phyloP scores from a whole-genome alignment of 768 basidiomycete species.

The Collybiopsis luxurians region DNA sequence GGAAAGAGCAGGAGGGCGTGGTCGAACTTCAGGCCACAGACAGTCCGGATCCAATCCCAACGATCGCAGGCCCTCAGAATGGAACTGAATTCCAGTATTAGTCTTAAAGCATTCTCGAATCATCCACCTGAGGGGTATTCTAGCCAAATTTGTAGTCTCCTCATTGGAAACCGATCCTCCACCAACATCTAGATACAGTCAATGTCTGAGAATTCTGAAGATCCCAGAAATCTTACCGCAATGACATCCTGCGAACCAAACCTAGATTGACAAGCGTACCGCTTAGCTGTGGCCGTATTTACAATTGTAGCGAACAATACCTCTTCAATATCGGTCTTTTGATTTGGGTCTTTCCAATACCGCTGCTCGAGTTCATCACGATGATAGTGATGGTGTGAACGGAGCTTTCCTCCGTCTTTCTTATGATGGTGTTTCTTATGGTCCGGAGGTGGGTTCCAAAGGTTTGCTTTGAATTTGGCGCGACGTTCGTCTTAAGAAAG shows the following conservation, averaged over 20 bases:
- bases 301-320: not conserved
- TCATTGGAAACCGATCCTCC: constrained; percentile 20
- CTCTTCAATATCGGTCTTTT: constrained; percentile 8
- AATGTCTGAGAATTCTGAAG: not conserved
- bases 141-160: constrained; percentile 56
- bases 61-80: constrained; percentile 40
- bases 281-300: too few relatives aligned
- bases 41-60: constrained; percentile 45
- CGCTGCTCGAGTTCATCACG: not conserved
- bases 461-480: constrained; percentile 21
- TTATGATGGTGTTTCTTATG: not conserved
- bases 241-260: constrained; percentile 11
- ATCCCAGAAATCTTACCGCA: constrained; percentile 33
- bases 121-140: constrained; percentile 79
- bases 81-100: constrained; percentile 59
- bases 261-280: not conserved
- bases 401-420: not conserved
- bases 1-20: constrained; percentile 31
- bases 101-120: constrained; percentile 58
- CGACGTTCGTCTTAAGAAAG: constrained; percentile 27
- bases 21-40: constrained; percentile 42
- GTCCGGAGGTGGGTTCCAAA: constrained; percentile 1
- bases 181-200: constrained; percentile 28
- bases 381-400: not conserved
- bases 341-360: constrained; percentile 1